These are phyloP conservation scores for Yamadazyma sp. DNA, from an alignment of 805 yeast genomes.

Conservation along the genomic window DNA sequence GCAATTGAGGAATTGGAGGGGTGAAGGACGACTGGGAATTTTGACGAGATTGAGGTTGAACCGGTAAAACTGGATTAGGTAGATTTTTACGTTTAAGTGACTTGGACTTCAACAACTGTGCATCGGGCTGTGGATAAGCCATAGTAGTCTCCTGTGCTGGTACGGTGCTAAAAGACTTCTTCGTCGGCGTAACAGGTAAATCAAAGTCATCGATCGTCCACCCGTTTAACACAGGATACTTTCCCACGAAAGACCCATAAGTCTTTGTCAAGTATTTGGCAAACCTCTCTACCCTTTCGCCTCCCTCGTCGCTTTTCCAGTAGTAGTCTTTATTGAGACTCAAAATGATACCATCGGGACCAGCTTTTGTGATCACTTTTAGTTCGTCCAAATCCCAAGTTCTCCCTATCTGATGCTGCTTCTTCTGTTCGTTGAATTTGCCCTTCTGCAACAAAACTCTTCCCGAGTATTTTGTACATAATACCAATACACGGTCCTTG, in stretches of 20 bases:
- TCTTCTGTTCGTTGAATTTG: slow-evolving; percentile 65
- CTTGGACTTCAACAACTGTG: slow-evolving; percentile 22
- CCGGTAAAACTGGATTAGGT: slow-evolving; percentile 22
- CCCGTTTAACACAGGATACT: slow-evolving; percentile 38
- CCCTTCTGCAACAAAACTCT: slow-evolving; percentile 80
- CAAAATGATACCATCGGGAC: slow-evolving; percentile 57
- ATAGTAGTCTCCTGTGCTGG: slow-evolving; percentile 15
- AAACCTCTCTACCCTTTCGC: slow-evolving; percentile 37
- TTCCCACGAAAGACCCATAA: slow-evolving; percentile 36
- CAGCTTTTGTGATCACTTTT: slow-evolving; percentile 50
- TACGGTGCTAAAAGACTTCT: slow-evolving; percentile 10
- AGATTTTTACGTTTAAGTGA: slow-evolving; percentile 24
- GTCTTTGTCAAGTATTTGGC: slow-evolving; percentile 31
- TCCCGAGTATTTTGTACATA: slow-evolving; percentile 65
- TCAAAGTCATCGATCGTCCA: slow-evolving; percentile 34
- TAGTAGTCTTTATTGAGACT: slow-evolving; percentile 75
- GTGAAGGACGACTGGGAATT: slow-evolving; percentile 3
- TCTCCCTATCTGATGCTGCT: slow-evolving; percentile 83
- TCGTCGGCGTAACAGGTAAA: slow-evolving; percentile 26
- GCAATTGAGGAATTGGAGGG: slow-evolving; percentile 1
- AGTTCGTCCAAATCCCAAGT: slow-evolving; percentile 86
- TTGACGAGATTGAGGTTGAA: slow-evolving; percentile 16
- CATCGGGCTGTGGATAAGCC: slow-evolving; percentile 22
- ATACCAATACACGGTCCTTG: slow-evolving; percentile 60
- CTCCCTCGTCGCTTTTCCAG: slow-evolving; percentile 56